Conservation (phyloP, 345 rosid genomes). For the Citrus unshiu region DNA sequence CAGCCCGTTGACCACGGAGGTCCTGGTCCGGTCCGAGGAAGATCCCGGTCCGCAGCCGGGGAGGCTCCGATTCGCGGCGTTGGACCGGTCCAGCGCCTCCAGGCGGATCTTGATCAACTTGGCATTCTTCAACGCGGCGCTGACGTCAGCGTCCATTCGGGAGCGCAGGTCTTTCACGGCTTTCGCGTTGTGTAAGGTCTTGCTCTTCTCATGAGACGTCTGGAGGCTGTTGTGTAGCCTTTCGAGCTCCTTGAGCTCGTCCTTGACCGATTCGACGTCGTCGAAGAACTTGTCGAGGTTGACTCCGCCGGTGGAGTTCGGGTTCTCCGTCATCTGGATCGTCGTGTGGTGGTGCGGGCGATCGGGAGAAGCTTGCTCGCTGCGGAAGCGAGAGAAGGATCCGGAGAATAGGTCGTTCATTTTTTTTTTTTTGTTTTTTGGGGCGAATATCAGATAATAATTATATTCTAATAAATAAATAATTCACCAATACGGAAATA, state of each 20-base stretch:
- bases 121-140: constrained; percentile 73
- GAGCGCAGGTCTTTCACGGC: constrained; percentile 75
- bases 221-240: constrained; percentile 52
- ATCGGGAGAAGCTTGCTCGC: constrained; percentile 40
- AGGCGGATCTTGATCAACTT: constrained; percentile 72
- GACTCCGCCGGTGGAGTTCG: constrained; percentile 45
- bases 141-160: constrained; percentile 80
- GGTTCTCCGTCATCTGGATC: constrained; percentile 35
- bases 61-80: constrained; percentile 67
- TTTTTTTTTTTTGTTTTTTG: not conserved
- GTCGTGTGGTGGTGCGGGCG: constrained; percentile 21
- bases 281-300: constrained; percentile 81
- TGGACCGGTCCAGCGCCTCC: constrained; percentile 87
- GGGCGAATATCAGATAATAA: too few species aligned
- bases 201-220: constrained; percentile 83
- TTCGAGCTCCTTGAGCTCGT: constrained; percentile 74
- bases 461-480: too few species aligned
- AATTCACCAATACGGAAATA: too few species aligned
- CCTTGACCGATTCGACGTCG: constrained; percentile 80
- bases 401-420: constrained; percentile 87
- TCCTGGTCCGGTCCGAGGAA: constrained; percentile 84
- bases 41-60: constrained; percentile 92
- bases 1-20: constrained; percentile 76
- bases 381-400: constrained; percentile 55
- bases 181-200: constrained; percentile 73